phyloP scores from a whole-genome alignment of 2,329 filamentous ascomycete species.

The Microthyrium microscopicum region DNA sequence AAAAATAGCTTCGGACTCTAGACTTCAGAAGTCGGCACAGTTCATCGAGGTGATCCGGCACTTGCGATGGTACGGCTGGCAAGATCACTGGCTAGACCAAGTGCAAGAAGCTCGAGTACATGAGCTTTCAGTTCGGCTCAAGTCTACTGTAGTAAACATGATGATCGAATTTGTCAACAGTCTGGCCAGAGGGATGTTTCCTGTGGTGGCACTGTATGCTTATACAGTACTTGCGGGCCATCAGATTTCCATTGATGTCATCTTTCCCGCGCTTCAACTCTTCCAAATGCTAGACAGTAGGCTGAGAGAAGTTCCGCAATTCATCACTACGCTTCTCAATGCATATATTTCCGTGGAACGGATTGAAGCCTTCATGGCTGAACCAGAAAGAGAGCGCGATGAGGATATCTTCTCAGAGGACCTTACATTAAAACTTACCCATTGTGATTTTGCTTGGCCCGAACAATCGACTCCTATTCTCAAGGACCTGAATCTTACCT shows the following conservation, averaged over 20 bases:
- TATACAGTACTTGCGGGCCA: conserved; percentile 57
- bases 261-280: conserved; percentile 71
- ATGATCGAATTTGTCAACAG: conserved; percentile 53
- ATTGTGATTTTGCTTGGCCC: conserved; percentile 67
- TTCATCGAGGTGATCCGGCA: conserved; percentile 78
- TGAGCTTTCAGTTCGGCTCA: conserved; percentile 49
- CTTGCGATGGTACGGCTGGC: conserved; percentile 69
- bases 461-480: conserved; percentile 32
- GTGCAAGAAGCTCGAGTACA: conserved; percentile 52
- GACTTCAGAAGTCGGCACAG: conserved; percentile 66
- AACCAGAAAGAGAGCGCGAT: conserved; percentile 50
- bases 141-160: conserved; percentile 45
- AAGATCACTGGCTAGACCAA: conserved; percentile 52
- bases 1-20: conserved; percentile 57
- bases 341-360: conserved; percentile 67
- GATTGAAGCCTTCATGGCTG: conserved; percentile 73
- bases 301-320: conserved; percentile 55
- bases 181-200: conserved; percentile 57
- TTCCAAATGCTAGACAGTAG: conserved; percentile 61
- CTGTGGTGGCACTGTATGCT: conserved; percentile 64
- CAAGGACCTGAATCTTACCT: conserved; percentile 34
- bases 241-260: conserved; percentile 59
- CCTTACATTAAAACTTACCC: conserved; percentile 32
- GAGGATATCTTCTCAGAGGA: conserved; percentile 19
- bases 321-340: conserved; percentile 65